Evolutionary conservation across 2,329 filamentous ascomycete genomes (phyloP).

Genomic region (Fusarium drepaniforme): DNA sequence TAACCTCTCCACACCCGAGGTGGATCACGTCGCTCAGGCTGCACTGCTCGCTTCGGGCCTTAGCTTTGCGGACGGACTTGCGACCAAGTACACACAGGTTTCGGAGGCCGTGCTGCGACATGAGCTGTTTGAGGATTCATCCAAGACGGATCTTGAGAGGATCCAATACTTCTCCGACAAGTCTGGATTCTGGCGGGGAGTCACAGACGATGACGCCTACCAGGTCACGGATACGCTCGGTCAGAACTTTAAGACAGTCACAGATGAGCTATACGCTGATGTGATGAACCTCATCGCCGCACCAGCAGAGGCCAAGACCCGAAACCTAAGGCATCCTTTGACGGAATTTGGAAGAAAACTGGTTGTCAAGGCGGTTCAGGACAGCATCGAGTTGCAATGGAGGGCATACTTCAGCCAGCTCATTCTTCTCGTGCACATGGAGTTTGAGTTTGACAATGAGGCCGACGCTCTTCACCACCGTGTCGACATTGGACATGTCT

Average conservation of each 20-base stretch:
- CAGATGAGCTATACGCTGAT: constrained; percentile 65
- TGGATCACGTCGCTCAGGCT: constrained; percentile 66
- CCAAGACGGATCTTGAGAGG: constrained; percentile 77
- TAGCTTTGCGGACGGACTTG: constrained; percentile 77
- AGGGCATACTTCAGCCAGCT: constrained; percentile 85
- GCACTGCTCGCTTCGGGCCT: constrained; percentile 77
- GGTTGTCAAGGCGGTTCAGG: constrained; percentile 81
- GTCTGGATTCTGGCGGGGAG: constrained; percentile 81
- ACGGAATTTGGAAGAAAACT: constrained; percentile 83
- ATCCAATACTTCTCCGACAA: constrained; percentile 84
- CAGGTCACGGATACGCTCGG: constrained; percentile 78
- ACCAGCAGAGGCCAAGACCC: constrained; percentile 58
- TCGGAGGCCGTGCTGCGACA: constrained; percentile 76
- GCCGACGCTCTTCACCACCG: constrained; percentile 72
- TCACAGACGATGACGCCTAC: constrained; percentile 85
- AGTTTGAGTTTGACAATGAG: constrained; percentile 82
- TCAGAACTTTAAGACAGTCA: constrained; percentile 71
- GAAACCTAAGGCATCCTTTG: constrained; percentile 64
- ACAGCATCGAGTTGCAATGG: constrained; percentile 79
- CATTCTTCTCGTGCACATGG: constrained; percentile 86
- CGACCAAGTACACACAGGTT: constrained; percentile 75
- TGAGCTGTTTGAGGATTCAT: constrained; percentile 81
- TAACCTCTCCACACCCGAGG: constrained; percentile 70
- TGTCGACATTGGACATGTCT: constrained; percentile 77
- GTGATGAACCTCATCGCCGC: constrained; percentile 61